Evolutionary conservation across 495 filamentous ascomycete genomes (phyloP), one percentile per base, ranked within the genome.

Genomic region (Penicillium malachiteum): DNA sequence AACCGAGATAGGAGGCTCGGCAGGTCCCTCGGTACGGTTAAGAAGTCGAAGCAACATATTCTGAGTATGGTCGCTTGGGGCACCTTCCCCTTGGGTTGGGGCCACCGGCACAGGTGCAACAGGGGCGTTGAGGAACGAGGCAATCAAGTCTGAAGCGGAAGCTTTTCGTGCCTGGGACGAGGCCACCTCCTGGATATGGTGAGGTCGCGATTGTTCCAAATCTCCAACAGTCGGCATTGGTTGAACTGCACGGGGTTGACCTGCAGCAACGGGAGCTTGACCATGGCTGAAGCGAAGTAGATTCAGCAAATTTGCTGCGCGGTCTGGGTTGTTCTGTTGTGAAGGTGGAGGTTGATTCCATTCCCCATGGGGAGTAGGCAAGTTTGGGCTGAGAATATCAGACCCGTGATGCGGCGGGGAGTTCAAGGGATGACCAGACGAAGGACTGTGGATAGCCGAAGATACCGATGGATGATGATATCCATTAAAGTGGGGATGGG

Each of bases 241-340:
- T 26, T 26, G 21, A 26, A 26, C 21, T 26, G 6, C 35, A 14
- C 35, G 48, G 7, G 6, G 17, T 21, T 18, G 21, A 14, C 13
- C 54, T 42, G 67, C 50, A 52, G 70, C 56, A 43, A 59, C 58
- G 17, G 67, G 52, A 14, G 21, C 21, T 26, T 26, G 21, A 26
- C 73, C 64, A 58, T 89, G 81, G 60, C 83, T 90, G 73, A 92
- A 96, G 73, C 91, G 91, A 47, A 98, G 81, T 39, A 98, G 81
- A 63, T 87, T 94, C 65, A 98, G 78, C 58, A 98, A 73, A 64
- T 87, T 90, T 43, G 72, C 84, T 49, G 78, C 86, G 74, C 77
- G 84, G 66, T 89, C 78, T 49, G 81, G 71, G 50, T 83, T 78
- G 48, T 63, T 59, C 61, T 67, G 68, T 38, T 67, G 60, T 11